Evolutionary conservation across 345 rosid species (phyloP), one percentile per base, ranked within the genome.

Genomic region (Theobroma cacao): DNA sequence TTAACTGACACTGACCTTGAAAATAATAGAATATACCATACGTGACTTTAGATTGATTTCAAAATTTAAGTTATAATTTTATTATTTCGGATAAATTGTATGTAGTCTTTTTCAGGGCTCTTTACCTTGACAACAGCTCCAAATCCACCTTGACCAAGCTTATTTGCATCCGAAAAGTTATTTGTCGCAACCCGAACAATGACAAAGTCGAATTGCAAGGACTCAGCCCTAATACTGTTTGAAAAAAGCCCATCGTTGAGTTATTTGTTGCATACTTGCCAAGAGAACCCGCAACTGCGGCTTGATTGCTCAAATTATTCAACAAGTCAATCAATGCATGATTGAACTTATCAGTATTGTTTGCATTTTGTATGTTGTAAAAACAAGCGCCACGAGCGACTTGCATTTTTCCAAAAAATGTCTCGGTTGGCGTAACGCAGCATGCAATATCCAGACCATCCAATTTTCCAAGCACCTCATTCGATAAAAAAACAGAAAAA

Each of bases 141-240:
- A n/a, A 85, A 88, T 50, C 91, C 91, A 48, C 91, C 88, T 63
- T 82, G 80, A 17, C 87, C 89, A 58, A 87, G 79, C 80, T 80
- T 69, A 40, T 86, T 86, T 22, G 15, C 66, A n/a, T 75, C 82
- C 3, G 87, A 82, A 56, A 86, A 88, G 52, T 83, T 52, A 28
- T 80, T 30, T 22, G 91, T 88, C 5, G 89, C 87, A 18, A 10
- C 33, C 36, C 55, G 74, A 30, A 86, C 24, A 22, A 79, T 64
- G 17, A 17, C 40, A 12, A 86, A 78, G 62, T 80, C 77, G 18
- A 73, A 56, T 43, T 81, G 84, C 74, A 82, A 53, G 24, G 77
- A 70, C 31, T 79, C 82, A 2, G 22, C 70, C 18, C 17, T 43
- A 43, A 58, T 80, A 24, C 12, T 17, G 61, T 79, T 56, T 40